These are phyloP conservation scores for Cyclanthera cordifolia DNA, from an alignment of 306 rosid genomes.

Conservation along the genomic window DNA sequence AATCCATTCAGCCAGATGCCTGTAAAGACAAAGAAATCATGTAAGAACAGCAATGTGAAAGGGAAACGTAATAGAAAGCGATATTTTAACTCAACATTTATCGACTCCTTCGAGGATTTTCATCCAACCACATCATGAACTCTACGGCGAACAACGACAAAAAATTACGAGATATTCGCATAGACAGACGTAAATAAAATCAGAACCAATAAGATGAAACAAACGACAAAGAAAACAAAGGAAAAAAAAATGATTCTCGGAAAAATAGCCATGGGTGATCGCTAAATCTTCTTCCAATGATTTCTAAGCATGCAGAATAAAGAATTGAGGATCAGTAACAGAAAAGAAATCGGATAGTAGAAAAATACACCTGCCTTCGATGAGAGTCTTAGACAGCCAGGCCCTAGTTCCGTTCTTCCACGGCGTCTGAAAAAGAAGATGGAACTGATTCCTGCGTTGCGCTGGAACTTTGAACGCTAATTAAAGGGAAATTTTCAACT, in stretches of 20 bases:
- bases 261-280: background rate
- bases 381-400: slow-evolving; percentile 3
- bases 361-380: slow-evolving; percentile 7
- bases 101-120: background rate
- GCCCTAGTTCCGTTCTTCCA: background rate
- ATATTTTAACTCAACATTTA: background rate
- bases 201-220: background rate
- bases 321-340: background rate
- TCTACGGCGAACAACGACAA: background rate
- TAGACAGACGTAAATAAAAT: background rate
- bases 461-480: background rate
- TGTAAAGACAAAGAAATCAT: background rate
- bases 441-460: too few relatives aligned
- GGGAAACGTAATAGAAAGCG: background rate
- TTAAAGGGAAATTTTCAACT: background rate
- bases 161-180: background rate
- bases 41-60: too few relatives aligned
- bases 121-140: background rate
- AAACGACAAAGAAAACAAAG: background rate
- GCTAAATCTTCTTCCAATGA: background rate
- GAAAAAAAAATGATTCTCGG: background rate
- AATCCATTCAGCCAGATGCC: slow-evolving; percentile 40
- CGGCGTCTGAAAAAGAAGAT: background rate
- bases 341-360: background rate
- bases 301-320: background rate